Conservation (phyloP, 2,329 filamentous ascomycete genomes). For the Fusarium scirpi region DNA sequence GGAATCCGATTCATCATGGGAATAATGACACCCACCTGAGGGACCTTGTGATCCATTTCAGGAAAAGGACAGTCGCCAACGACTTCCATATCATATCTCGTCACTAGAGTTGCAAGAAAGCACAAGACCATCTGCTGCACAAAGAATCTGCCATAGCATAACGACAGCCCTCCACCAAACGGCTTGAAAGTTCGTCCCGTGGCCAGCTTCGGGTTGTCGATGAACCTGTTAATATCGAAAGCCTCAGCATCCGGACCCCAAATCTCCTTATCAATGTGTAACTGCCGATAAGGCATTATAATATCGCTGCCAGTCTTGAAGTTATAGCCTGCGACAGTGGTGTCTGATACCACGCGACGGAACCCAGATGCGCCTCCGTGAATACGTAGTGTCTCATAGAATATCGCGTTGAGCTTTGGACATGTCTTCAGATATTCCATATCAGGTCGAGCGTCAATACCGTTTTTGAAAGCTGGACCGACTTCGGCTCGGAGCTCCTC, state of each 20-base stretch:
- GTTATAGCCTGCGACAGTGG: background rate
- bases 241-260: background rate
- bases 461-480: background rate
- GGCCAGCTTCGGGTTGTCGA: background rate
- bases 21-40: background rate
- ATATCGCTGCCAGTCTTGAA: conserved; percentile 1
- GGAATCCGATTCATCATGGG: background rate
- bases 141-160: background rate
- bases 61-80: background rate
- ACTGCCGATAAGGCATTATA: background rate
- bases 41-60: background rate
- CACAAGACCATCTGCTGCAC: background rate
- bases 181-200: background rate
- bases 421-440: background rate
- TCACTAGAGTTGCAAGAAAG: conserved; percentile 4
- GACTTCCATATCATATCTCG: background rate
- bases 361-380: background rate
- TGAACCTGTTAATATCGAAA: background rate
- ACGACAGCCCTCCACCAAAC: background rate
- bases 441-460: background rate
- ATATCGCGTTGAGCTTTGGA: background rate
- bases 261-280: background rate
- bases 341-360: background rate
- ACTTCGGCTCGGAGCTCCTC: background rate
- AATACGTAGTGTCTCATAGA: background rate